phyloP scores from a whole-genome alignment of 805 yeast species.

The Yarrowia yakushimensis region DNA sequence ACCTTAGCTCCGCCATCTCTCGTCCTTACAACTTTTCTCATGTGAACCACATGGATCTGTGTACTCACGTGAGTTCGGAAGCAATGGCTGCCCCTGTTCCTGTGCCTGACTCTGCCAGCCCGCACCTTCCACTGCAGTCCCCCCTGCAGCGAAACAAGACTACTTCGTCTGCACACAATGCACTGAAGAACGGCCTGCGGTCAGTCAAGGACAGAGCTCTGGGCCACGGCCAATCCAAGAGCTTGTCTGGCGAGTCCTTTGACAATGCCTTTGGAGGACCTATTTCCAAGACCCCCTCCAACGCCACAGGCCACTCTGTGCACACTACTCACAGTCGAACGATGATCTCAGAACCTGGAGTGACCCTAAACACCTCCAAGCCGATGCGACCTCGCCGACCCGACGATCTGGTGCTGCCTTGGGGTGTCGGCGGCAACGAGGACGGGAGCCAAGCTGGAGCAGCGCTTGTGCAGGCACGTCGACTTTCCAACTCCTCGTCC shows the following conservation, averaged over 20 bases:
- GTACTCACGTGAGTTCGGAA: background rate
- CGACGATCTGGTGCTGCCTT: background rate
- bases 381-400: constrained; percentile 19
- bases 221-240: background rate
- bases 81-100: background rate
- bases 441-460: background rate
- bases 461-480: background rate
- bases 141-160: background rate
- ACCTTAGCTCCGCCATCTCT: background rate
- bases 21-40: constrained; percentile 12
- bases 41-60: background rate
- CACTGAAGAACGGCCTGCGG: background rate
- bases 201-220: background rate
- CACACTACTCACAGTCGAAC: constrained; percentile 1
- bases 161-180: background rate
- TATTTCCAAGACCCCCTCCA: constrained; percentile 1
- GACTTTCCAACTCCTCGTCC: constrained; percentile 19
- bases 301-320: constrained; percentile 5
- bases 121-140: background rate
- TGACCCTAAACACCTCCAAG: constrained; percentile 4
- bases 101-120: background rate
- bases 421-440: background rate
- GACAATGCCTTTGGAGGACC: background rate
- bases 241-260: constrained; percentile 3
- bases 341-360: background rate